A percentile compares a stretch with the other conserved stretches of the same genome.
phyloP scores from a whole-genome alignment of 345 rosid species.

The Turnera subulata region DNA sequence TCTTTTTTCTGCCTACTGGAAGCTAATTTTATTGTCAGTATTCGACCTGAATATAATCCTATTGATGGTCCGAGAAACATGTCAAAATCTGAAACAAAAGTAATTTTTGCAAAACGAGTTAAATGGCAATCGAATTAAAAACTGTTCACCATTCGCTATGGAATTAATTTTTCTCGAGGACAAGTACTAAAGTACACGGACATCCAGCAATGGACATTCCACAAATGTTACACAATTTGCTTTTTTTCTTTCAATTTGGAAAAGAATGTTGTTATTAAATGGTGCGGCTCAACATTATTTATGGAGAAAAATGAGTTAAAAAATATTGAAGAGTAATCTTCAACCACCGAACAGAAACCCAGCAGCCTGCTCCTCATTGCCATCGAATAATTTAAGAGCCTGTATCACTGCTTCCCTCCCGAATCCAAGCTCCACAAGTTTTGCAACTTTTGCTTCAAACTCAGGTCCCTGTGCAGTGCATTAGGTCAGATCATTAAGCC shows the following conservation, averaged over 20 bases:
- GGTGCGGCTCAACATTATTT: neutral
- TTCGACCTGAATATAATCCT: too few relatives aligned
- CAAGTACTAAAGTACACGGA: too few relatives aligned
- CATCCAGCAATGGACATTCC: too few relatives aligned
- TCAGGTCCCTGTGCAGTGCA: constrained; percentile 83
- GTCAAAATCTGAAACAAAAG: too few relatives aligned
- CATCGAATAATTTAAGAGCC: constrained; percentile 78
- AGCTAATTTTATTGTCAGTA: too few relatives aligned
- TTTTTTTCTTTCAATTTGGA: neutral
- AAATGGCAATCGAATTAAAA: too few relatives aligned
- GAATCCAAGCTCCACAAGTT: constrained; percentile 89
- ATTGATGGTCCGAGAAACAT: too few relatives aligned
- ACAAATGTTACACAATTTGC: too few relatives aligned
- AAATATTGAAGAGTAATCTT: constrained; percentile 2
- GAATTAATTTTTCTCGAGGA: neutral
- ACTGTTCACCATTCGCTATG: too few relatives aligned
- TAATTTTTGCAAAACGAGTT: too few relatives aligned
- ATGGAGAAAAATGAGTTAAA: neutral
- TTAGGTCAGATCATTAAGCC: neutral
- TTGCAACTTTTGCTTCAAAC: constrained; percentile 83
- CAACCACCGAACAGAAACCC: constrained; percentile 89
- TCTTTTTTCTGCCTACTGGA: too few relatives aligned
- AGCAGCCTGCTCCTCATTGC: constrained; percentile 96
- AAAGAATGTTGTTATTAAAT: constrained; percentile 1
- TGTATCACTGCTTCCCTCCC: constrained; percentile 72